Percentiles rank a stretch among this genome's conserved stretches.
Evolutionary conservation across 768 basidiomycete genomes (phyloP).

Genomic region (Udeniomyces megalosporus): DNA sequence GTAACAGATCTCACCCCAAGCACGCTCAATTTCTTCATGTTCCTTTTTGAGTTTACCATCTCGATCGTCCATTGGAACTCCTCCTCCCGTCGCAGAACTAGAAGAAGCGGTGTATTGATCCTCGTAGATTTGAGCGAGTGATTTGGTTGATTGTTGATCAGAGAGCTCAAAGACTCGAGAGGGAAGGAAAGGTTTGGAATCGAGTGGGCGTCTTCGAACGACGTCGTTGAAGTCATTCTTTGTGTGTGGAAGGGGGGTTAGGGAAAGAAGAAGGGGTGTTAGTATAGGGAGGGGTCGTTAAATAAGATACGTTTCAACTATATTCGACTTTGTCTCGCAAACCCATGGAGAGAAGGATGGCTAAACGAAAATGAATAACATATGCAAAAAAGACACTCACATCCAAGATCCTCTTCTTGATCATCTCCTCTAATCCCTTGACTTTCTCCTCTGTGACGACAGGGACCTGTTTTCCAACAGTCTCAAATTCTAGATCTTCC

Average conservation of each 20-base stretch:
- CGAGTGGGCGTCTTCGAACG: slow-evolving; percentile 56
- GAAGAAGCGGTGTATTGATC: slow-evolving; percentile 62
- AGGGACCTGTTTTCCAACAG: slow-evolving; percentile 68
- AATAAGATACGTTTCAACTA: background rate
- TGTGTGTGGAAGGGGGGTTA: background rate
- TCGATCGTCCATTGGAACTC: slow-evolving; percentile 46
- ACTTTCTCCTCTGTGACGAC: slow-evolving; percentile 79
- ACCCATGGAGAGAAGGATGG: background rate
- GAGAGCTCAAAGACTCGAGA: slow-evolving; percentile 76
- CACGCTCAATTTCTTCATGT: slow-evolving; percentile 64
- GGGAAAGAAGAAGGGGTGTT: background rate
- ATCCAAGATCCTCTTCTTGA: slow-evolving; percentile 75
- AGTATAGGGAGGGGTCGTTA: background rate
- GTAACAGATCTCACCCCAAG: slow-evolving; percentile 70
- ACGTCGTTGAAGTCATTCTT: slow-evolving; percentile 73
- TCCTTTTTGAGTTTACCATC: slow-evolving; percentile 79
- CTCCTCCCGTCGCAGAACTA: slow-evolving; percentile 36
- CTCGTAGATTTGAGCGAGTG: slow-evolving; percentile 90
- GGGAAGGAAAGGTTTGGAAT: slow-evolving; percentile 78
- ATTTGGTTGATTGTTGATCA: slow-evolving; percentile 72
- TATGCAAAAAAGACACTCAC: slow-evolving; percentile 26
- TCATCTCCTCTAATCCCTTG: slow-evolving; percentile 65
- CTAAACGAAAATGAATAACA: background rate
- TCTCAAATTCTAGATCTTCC: slow-evolving; percentile 89
- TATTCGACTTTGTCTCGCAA: background rate